phyloP scores from a whole-genome alignment of 2,329 filamentous ascomycete species.

The Xylaria sp. region DNA sequence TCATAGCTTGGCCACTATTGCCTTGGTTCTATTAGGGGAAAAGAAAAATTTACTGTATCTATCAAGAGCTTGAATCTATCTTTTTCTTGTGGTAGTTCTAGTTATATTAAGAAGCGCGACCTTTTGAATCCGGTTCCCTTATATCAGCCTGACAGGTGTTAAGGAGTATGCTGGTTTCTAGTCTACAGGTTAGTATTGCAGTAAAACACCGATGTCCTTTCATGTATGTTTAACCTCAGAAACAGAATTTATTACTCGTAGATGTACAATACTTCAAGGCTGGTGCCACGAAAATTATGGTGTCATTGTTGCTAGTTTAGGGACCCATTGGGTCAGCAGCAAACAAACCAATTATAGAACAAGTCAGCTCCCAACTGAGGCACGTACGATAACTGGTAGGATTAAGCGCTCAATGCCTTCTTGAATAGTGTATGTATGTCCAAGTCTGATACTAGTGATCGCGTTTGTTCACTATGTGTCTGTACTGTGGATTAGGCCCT shows the following conservation, averaged over 20 bases:
- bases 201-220: not conserved
- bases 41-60: not conserved
- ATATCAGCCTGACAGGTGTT: not conserved
- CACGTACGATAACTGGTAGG: not conserved
- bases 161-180: not conserved
- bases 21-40: not conserved
- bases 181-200: not conserved
- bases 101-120: not conserved
- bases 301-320: not conserved
- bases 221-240: no score
- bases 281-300: not conserved
- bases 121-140: not conserved
- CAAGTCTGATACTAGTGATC: not conserved
- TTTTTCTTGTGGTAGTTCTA: not conserved
- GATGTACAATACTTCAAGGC: not conserved
- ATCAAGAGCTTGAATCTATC: not conserved
- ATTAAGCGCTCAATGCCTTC: not conserved
- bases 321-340: not conserved
- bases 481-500: not conserved
- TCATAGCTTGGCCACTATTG: not conserved
- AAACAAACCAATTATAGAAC: not conserved
- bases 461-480: not conserved
- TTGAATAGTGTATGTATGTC: not conserved
- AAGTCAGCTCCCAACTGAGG: not conserved
- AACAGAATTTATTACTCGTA: not conserved